A percentile compares a stretch with the other conserved stretches of the same genome.
phyloP scores from a whole-genome alignment of 1,284 basidiomycete species.

The Cryptococcus sp. region DNA sequence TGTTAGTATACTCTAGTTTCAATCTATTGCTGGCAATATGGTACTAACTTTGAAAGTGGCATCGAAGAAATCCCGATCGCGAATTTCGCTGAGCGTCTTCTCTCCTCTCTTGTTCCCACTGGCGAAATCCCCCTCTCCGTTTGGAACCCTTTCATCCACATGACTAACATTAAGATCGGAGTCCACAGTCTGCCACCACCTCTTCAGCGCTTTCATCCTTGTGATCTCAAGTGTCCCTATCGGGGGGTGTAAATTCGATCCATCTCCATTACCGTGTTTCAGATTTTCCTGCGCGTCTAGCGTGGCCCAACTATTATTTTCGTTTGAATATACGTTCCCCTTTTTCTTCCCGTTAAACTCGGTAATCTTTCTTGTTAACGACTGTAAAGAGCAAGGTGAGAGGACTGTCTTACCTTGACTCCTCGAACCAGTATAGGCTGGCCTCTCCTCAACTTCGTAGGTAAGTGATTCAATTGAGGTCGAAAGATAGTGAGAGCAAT shows the following conservation, averaged over 20 bases:
- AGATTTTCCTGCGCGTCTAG: neutral
- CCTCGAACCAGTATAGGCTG: constrained; percentile 19
- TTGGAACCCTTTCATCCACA: neutral
- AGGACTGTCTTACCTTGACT: constrained; percentile 13
- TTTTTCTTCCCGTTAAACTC: constrained; percentile 26
- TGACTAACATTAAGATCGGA: neutral
- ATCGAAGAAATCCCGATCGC: neutral
- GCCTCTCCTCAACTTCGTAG: constrained; percentile 9
- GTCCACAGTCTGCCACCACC: constrained; percentile 14
- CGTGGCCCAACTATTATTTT: constrained; percentile 11
- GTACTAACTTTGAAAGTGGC: neutral
- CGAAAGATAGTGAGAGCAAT: constrained; percentile 29
- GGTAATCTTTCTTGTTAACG: constrained; percentile 1
- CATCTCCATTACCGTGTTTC: constrained; percentile 3
- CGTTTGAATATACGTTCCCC: constrained; percentile 17
- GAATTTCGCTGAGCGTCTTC: neutral
- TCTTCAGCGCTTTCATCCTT: constrained; percentile 7
- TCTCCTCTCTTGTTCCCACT: neutral
- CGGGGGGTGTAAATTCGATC: neutral
- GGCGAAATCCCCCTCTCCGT: neutral
- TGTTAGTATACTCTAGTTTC: neutral
- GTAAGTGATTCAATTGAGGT: constrained; percentile 9
- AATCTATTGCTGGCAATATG: too few species aligned
- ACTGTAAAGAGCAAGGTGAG: too few species aligned
- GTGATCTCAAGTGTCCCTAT: constrained; percentile 7